Base-by-base conservation (phyloP, 1,284 basidiomycete genomes). In the Cutaneotrichosporon sp. region DNA sequence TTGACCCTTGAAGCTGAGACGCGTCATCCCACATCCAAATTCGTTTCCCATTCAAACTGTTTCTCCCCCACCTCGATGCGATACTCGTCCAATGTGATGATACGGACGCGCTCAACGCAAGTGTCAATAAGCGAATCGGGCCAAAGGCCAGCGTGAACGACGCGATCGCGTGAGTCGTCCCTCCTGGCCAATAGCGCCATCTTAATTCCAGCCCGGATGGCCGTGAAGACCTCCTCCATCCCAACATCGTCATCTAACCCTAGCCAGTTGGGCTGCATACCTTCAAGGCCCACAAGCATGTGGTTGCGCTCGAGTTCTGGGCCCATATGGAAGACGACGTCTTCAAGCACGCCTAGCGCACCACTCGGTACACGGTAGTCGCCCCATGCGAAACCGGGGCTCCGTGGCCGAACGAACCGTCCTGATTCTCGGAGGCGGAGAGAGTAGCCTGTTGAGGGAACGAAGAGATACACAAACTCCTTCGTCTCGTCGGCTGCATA, bases 261-360 rank as follows among this genome's bases (percentile, higher is more conserved):
- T 1, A 56, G 36, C 36, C 18, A 16, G 5, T 38, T 10, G 5
- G 55, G 55, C 21, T 34, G 36, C 55, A 56, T 38, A 2, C 18
- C 26, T 36, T 56, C 55, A 18, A 56, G 36, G 10, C 55, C 55
- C 36, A 42, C 55, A 7, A 56, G 18, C 18, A 14, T 8, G 21
- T 56, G 55, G 2, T 11, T n/a, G n/a, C 55, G 34, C 34, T 56
- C 55, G 21, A 56, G 55, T 36, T 56, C 36, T n/a, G 55, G 36
- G 8, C 21, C 36, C 55, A 56, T 56, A 21, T 56, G 34, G 21
- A 40, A 56, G 34, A 56, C 36, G 6, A 56, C 18, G 55, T 56
- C 55, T 21, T 56, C 55, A 13, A 56, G 34, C n/a, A 56, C 36
- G 22, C 55, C 55, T 5, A 56, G 36, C 55, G 36, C 55, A n/a